phyloP scores from a whole-genome alignment of 164 flowering plant genomes.

The Euptelea pleiosperma region DNA sequence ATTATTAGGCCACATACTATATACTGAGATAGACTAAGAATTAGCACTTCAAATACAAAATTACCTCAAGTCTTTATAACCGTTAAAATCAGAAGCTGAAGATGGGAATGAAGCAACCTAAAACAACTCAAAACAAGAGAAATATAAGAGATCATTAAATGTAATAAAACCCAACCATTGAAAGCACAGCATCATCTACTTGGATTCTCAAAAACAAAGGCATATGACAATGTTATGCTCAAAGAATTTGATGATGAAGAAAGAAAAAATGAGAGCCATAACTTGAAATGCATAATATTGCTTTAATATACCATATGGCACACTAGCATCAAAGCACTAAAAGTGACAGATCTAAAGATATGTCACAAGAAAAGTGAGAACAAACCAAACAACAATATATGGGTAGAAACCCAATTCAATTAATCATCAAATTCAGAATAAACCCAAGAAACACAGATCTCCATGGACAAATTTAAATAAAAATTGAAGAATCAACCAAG shows the following conservation, averaged over 20 bases:
- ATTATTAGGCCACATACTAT: not conserved
- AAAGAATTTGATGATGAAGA: not conserved
- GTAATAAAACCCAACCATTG: constrained; percentile 1
- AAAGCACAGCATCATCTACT: not conserved
- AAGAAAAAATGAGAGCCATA: too few relatives aligned
- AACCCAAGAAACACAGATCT: too few relatives aligned
- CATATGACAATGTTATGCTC: not conserved
- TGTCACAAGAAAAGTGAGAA: too few relatives aligned
- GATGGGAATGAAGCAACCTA: constrained; percentile 42
- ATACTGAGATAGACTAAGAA: not conserved
- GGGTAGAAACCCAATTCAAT: too few relatives aligned
- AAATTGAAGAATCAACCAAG: too few relatives aligned
- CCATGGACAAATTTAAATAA: too few relatives aligned
- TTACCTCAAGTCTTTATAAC: constrained; percentile 46
- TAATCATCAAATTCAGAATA: too few relatives aligned
- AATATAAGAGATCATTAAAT: constrained; percentile 1
- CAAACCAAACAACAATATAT: too few relatives aligned
- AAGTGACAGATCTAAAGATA: too few relatives aligned
- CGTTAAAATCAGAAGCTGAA: constrained; percentile 37
- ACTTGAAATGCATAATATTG: too few relatives aligned
- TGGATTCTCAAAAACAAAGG: not conserved
- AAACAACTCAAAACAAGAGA: constrained; percentile 3
- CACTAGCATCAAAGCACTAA: too few relatives aligned
- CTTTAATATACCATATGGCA: too few relatives aligned
- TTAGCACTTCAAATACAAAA: not conserved